phyloP scores from a whole-genome alignment of 106 monocot species.

The Alisma plantagoaquatica region DNA sequence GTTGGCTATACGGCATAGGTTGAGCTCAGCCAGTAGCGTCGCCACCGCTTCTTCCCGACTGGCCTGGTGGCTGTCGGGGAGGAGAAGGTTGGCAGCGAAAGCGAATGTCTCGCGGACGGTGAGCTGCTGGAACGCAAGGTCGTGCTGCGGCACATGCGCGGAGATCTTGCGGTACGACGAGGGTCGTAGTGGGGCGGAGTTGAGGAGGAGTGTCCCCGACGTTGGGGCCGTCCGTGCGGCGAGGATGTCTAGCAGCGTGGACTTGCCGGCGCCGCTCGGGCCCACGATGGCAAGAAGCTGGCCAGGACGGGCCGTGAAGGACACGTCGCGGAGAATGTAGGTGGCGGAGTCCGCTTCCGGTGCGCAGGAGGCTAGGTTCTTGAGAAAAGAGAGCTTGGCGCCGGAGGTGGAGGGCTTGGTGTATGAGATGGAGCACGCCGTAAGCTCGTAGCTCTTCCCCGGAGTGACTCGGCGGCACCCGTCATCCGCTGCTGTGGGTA shows the following conservation, averaged over 20 bases:
- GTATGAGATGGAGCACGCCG: constrained; percentile 68
- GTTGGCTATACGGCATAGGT: constrained; percentile 57
- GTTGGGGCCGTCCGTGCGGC: constrained; percentile 57
- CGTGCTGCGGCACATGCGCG: constrained; percentile 78
- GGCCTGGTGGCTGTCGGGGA: constrained; percentile 15
- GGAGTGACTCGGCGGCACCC: not conserved
- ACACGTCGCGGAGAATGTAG: constrained; percentile 68
- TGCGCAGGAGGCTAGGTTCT: too few species aligned
- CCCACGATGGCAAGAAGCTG: constrained; percentile 79
- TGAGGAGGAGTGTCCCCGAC: constrained; percentile 57
- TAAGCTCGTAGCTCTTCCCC: constrained; percentile 53
- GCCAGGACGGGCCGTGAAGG: constrained; percentile 59
- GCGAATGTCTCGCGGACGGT: constrained; percentile 80
- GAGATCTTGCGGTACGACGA: constrained; percentile 71
- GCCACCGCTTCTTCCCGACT: constrained; percentile 23
- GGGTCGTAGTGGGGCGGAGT: constrained; percentile 47
- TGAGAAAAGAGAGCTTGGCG: not conserved
- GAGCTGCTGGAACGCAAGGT: constrained; percentile 59
- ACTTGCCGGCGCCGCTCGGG: constrained; percentile 93
- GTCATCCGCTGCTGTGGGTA: not conserved
- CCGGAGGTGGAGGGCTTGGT: constrained; percentile 32
- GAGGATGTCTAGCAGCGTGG: constrained; percentile 89
- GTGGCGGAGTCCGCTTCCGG: too few species aligned
- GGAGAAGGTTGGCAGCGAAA: constrained; percentile 64
- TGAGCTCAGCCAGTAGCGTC: constrained; percentile 52